These are phyloP conservation scores for Leccinellum rugosiceps DNA, from an alignment of 768 basidiomycete species.

Conservation along the genomic window DNA sequence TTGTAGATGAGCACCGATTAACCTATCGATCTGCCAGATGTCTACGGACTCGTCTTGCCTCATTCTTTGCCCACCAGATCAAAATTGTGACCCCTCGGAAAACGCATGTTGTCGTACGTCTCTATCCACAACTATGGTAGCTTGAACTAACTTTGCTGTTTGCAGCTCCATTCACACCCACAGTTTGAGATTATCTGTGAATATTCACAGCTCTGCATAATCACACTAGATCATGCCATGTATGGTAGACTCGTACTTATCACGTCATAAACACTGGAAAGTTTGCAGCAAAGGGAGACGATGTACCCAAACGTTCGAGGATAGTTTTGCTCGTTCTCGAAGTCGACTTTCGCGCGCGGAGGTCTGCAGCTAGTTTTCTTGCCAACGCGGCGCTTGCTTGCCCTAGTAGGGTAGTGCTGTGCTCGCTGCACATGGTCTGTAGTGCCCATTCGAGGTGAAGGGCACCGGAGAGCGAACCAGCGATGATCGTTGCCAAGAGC, in stretches of 20 bases:
- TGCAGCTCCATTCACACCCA: slow-evolving; percentile 44
- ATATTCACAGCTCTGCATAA: neutral
- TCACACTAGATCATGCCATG: slow-evolving; percentile 28
- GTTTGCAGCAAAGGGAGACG: slow-evolving; percentile 65
- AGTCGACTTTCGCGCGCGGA: slow-evolving; percentile 50
- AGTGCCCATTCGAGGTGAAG: slow-evolving; percentile 72
- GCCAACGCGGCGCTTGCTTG: slow-evolving; percentile 64
- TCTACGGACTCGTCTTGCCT: slow-evolving; percentile 59
- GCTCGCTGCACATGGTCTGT: slow-evolving; percentile 49
- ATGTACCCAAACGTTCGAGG: slow-evolving; percentile 57
- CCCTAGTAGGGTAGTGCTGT: slow-evolving; percentile 48
- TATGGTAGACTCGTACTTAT: slow-evolving; percentile 9
- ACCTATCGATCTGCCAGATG: slow-evolving; percentile 34
- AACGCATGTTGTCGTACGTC: slow-evolving; percentile 80
- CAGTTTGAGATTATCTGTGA: slow-evolving; percentile 38
- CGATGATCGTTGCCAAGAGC: slow-evolving; percentile 60
- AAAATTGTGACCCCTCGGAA: slow-evolving; percentile 62
- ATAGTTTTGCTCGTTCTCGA: slow-evolving; percentile 49
- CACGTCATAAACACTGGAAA: slow-evolving; percentile 59
- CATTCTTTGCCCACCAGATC: slow-evolving; percentile 68
- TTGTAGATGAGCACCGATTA: neutral
- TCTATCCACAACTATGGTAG: neutral
- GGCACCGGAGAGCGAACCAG: slow-evolving; percentile 62
- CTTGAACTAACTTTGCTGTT: slow-evolving; percentile 5
- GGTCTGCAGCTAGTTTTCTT: slow-evolving; percentile 58